phyloP scores from a whole-genome alignment of 225 moss, liverwort and hornwort genomes.

The Physcomitrium patens region DNA sequence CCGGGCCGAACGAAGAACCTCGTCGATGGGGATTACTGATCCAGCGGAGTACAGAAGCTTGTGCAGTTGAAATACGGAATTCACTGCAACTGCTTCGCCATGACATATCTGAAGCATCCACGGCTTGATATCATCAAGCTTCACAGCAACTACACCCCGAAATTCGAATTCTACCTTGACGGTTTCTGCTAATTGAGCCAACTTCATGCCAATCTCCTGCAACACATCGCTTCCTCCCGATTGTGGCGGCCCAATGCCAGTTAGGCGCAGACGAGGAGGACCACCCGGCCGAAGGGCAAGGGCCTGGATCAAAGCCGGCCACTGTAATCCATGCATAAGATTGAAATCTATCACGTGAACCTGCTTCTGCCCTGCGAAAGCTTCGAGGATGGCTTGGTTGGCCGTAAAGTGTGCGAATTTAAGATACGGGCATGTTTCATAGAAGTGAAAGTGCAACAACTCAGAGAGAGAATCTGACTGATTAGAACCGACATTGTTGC shows the following conservation, averaged over 20 bases:
- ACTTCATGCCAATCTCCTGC: constrained; percentile 75
- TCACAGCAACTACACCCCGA: constrained; percentile 66
- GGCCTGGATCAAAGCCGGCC: constrained; percentile 85
- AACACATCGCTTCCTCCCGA: constrained; percentile 59
- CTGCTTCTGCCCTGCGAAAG: constrained; percentile 61
- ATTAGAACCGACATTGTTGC: constrained; percentile 17
- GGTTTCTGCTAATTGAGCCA: constrained; percentile 61
- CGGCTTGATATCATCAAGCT: constrained; percentile 71
- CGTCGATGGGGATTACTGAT: constrained; percentile 53
- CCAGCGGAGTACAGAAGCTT: constrained; percentile 53
- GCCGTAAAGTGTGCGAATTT: constrained; percentile 86
- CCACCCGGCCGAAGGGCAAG: constrained; percentile 72
- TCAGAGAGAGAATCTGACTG: constrained; percentile 58
- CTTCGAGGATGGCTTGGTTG: constrained; percentile 80
- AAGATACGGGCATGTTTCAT: constrained; percentile 73
- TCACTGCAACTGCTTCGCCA: constrained; percentile 75
- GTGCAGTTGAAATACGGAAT: constrained; percentile 71
- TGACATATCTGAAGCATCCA: constrained; percentile 75
- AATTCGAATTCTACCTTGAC: constrained; percentile 72
- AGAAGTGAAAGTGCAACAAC: constrained; percentile 70
- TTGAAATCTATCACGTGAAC: constrained; percentile 79
- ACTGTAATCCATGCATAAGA: constrained; percentile 75
- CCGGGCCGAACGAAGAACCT: constrained; percentile 56
- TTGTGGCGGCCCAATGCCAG: constrained; percentile 72
- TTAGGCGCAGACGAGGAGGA: constrained; percentile 70